Evolutionary conservation across 2,329 filamentous ascomycete genomes (phyloP), one percentile per base, ranked within the genome.

Genomic region (Colletotrichum orchidophilum): DNA sequence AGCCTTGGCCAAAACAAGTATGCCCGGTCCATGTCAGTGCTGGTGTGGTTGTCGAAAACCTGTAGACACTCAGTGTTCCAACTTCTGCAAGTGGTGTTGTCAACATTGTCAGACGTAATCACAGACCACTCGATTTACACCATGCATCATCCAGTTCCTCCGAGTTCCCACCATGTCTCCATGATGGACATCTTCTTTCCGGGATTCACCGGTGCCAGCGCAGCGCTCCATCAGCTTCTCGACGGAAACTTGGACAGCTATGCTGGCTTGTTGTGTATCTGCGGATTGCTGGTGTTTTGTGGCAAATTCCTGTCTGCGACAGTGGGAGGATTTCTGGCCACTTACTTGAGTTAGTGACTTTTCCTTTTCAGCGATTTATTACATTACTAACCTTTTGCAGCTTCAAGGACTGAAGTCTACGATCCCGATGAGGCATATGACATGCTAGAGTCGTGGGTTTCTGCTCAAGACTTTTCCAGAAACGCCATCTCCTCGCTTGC

Each of bases 251-350:
- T 63, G 5, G 58, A 62, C 12, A 21, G 57, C 27, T 62, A 50
- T 33, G 15, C 58, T 7, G 13, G 52, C 24, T 50, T 63, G 8
- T 57, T 67, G 11, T 65, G 31, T 8, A 80, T 75, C 73, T 81
- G 21, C 76, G 76, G 27, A 49, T 73, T 61, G 76, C 66, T 57
- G 50, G 68, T 59, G 27, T 66, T 60, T 50, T 73, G 46, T 73
- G 73, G 58, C 53, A 70, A 33, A 65, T 60, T 57, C 57, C 82
- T 33, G 64, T 83, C 5, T 69, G 73, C 58, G 80, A 84, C 71
- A 75, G 80, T 21, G 74, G 80, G 46, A 53, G 63, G 63, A 8
- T 42, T 66, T 2, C 11, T 66, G 1, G 42, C 21, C 31, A 66
- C 42, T 18, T 65, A 66, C 42, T 66, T 66, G 3, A 66, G 63